Percentiles rank a stretch among this genome's conserved stretches.
phyloP scores from a whole-genome alignment of 2,329 filamentous ascomycete genomes.

The Clathrospora elynae region DNA sequence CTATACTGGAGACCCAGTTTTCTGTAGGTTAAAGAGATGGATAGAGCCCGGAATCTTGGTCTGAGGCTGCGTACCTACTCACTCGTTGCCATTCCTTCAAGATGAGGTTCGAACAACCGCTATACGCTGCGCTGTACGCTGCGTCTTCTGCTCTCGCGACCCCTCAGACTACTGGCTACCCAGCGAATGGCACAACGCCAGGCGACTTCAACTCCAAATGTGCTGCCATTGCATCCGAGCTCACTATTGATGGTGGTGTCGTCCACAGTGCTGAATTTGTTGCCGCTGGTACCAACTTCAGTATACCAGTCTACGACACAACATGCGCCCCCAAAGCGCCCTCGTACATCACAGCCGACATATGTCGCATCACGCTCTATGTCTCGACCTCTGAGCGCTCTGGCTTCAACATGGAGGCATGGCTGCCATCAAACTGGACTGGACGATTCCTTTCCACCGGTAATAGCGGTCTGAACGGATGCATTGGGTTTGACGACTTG shows the following conservation, averaged over 20 bases:
- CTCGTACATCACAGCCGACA: slow-evolving; percentile 43
- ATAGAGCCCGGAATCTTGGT: not conserved
- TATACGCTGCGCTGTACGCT: slow-evolving; percentile 20
- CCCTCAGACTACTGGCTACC: slow-evolving; percentile 2
- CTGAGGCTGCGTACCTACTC: not conserved
- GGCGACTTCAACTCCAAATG: slow-evolving; percentile 31
- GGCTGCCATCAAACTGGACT: slow-evolving; percentile 51
- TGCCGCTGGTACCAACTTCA: slow-evolving; percentile 50
- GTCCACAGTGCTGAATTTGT: slow-evolving; percentile 48
- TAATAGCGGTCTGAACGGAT: slow-evolving; percentile 55
- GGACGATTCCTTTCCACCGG: slow-evolving; percentile 48
- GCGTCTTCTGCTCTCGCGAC: slow-evolving; percentile 14
- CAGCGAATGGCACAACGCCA: slow-evolving; percentile 1
- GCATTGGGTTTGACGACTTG: slow-evolving; percentile 58
- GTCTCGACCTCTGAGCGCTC: slow-evolving; percentile 49
- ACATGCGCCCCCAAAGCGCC: slow-evolving; percentile 47
- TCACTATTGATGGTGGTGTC: slow-evolving; percentile 43
- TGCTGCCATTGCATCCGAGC: slow-evolving; percentile 34
- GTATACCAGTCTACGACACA: slow-evolving; percentile 46
- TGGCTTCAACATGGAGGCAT: slow-evolving; percentile 53
- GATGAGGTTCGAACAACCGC: slow-evolving; percentile 26
- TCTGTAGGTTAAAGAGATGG: slow-evolving; percentile 2
- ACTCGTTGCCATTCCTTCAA: slow-evolving; percentile 5
- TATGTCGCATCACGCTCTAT: slow-evolving; percentile 50
- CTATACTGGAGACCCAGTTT: slow-evolving; percentile 1